Base-by-base conservation (phyloP, 257 asterid species). In the Mentha longifolia region DNA sequence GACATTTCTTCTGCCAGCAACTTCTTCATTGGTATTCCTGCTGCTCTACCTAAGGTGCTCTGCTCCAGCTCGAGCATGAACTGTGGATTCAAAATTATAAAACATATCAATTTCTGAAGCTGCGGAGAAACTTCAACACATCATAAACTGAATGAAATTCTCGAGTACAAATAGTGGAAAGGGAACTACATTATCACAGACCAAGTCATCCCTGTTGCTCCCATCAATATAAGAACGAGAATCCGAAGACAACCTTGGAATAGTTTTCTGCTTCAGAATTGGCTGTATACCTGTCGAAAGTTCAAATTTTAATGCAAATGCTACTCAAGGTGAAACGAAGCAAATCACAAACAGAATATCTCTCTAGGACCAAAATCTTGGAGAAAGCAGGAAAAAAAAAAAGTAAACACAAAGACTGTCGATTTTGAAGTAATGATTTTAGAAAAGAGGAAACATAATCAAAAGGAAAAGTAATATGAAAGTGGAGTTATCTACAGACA, bases 1-100 rank as follows among this genome's bases (percentile, higher is more conserved):
- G 88, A 74, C 89, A 89, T 87, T 80, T 95, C 98, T 72, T 81
- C 86, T 11, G 91, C 93, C 70, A 88, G 87, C 46, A 92, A 79
- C 76, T 82, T 87, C 85, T 89, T 91, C 79, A 91, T 85, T 25
- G 90, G 88, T 58, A 74, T 79, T 51, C 91, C 96, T 47, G 75
- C 65, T 66, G 67, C 76, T 76, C 66, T 76, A 70, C 79, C 78
- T 50, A 71, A 73, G 20, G 95, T 68, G 70, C 74, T 86, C 84
- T 79, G 85, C 65, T 79, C 85, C 41, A 84, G 63, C 72, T 80
- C 90, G 64, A 71, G 81, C 76, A 69, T 85, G 57, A 75, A 64
- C 95, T 88, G 86, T 49, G 70, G 50, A 41, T 51, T 61, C 65
- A 68, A 86, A 78, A 78, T 62, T 20, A 41, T 28, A 57, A 68